Evolutionary conservation across 495 filamentous ascomycete species (phyloP), one percentile per base, ranked within the genome.

Genomic region (Penicillium arizonense): DNA sequence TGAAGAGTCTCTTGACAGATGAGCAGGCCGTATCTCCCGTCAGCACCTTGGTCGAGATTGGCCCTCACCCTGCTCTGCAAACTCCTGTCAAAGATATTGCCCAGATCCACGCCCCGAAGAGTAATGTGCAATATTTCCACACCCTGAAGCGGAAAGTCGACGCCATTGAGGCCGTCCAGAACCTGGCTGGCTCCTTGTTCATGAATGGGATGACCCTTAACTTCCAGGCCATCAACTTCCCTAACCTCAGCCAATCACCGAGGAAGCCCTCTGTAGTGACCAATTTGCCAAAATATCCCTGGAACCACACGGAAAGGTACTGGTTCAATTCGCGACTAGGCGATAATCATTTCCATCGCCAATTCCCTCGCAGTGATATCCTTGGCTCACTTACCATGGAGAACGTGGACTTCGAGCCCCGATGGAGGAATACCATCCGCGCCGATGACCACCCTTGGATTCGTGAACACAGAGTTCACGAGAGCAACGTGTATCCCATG

Each of bases 11-110:
- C 5, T 52, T 62, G 14, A 36, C 53, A 1, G 40, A 53, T 6
- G 50, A 56, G 4, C 16, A 53, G 18, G 23, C 61, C 0, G 30
- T 28, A 16, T 44, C 20, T 1, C 52, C 52, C n/a, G 52, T 68
- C 18, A 47, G 64, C 49, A 56, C 71, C 0, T 57, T 88, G 4
- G 44, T 89, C 14, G 86, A 89, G 55, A 68, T 88, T 20, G 87
- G 87, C 0, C 85, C 87, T 16, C 86, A 89, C 52, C 67, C 75
- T 7, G 82, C 85, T 0, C 70, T 91, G 0, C 73, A 81, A 43
- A 66, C 66, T 1, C 78, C 80, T 0, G 62, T 77, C 11, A 68
- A 65, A 5, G 64, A 77, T 11, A 76, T 73, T 36, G 48, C 53
- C 1, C 57, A 71, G 46, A 55, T 53, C 6, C 28, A 55, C 13